Evolutionary conservation across 2,329 filamentous ascomycete species (phyloP).

Genomic region (Cercospora citrullina): DNA sequence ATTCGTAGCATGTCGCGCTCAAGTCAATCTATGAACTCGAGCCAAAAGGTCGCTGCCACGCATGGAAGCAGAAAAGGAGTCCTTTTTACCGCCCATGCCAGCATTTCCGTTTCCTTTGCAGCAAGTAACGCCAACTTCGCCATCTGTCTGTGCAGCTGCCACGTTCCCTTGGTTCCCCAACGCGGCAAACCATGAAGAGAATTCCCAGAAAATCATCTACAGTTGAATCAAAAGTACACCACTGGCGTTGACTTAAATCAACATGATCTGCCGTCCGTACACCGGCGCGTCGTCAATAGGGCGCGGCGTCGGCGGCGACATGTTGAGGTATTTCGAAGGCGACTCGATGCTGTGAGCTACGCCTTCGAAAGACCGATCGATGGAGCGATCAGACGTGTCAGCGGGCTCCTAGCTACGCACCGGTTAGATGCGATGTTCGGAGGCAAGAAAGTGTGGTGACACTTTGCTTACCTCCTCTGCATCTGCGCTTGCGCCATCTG

Average conservation of each 20-base stretch:
- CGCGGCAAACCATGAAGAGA: not conserved
- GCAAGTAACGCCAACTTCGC: constrained; percentile 11
- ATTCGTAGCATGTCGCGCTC: constrained; percentile 11
- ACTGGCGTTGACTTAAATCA: not conserved
- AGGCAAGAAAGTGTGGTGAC: constrained; percentile 17
- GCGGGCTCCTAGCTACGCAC: constrained; percentile 23
- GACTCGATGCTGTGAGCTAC: constrained; percentile 14
- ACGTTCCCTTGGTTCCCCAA: not conserved
- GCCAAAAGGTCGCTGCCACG: not conserved
- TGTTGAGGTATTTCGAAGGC: constrained; percentile 20
- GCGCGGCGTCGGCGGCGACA: constrained; percentile 12
- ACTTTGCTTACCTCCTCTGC: constrained; percentile 38
- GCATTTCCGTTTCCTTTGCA: constrained; percentile 1
- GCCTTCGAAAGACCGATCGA: constrained; percentile 13
- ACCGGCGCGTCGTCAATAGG: not conserved
- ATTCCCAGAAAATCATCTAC: constrained; percentile 5
- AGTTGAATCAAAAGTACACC: constrained; percentile 7
- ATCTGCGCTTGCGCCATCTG: constrained; percentile 38
- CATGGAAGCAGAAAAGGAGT: not conserved
- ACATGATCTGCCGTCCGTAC: constrained; percentile 1
- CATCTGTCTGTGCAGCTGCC: constrained; percentile 6
- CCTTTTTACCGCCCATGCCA: constrained; percentile 1
- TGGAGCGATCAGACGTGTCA: constrained; percentile 5
- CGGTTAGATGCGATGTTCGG: constrained; percentile 9
- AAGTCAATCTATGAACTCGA: constrained; percentile 1